Evolutionary conservation across 805 yeast genomes (phyloP).

Genomic region (Lipomyces sp.): DNA sequence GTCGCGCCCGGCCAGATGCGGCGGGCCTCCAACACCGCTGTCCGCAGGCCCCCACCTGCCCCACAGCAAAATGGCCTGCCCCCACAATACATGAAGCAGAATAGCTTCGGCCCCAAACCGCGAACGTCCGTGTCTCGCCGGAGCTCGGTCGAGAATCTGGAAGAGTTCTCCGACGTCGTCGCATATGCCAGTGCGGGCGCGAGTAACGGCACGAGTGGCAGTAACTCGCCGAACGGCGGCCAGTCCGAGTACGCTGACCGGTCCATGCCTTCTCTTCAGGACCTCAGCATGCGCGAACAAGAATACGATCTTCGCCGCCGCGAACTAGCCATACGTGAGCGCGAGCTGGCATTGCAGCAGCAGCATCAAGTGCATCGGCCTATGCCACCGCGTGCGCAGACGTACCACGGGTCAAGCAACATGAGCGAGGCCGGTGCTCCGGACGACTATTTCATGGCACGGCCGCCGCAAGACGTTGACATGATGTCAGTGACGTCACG

Average conservation of each 20-base stretch:
- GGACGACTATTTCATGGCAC: conserved; percentile 12
- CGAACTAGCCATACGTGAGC: conserved; percentile 19
- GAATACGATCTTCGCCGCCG: conserved; percentile 18
- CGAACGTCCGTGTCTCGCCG: conserved; percentile 8
- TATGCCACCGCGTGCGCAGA: background rate
- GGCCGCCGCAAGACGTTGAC: conserved; percentile 18
- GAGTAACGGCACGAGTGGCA: background rate
- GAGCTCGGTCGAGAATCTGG: conserved; percentile 15
- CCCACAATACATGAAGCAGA: background rate
- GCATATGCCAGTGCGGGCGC: conserved; percentile 9
- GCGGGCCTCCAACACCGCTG: background rate
- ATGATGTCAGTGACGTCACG: conserved; percentile 24
- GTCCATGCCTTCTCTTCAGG: conserved; percentile 4
- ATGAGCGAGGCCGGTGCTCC: background rate
- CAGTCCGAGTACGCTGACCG: background rate
- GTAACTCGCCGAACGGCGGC: conserved; percentile 1
- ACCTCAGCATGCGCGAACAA: conserved; percentile 15
- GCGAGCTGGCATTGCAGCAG: conserved; percentile 14
- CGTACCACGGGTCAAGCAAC: background rate
- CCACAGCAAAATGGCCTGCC: background rate
- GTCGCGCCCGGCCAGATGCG: conserved; percentile 8
- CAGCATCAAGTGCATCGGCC: conserved; percentile 3
- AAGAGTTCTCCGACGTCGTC: conserved; percentile 26
- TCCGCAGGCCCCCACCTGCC: background rate
- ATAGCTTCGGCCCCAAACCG: conserved; percentile 4